A percentile compares a stretch with the other conserved stretches of the same genome.
These are phyloP conservation scores for Salvia hispanica DNA, from an alignment of 257 asterid genomes.

Conservation along the genomic window DNA sequence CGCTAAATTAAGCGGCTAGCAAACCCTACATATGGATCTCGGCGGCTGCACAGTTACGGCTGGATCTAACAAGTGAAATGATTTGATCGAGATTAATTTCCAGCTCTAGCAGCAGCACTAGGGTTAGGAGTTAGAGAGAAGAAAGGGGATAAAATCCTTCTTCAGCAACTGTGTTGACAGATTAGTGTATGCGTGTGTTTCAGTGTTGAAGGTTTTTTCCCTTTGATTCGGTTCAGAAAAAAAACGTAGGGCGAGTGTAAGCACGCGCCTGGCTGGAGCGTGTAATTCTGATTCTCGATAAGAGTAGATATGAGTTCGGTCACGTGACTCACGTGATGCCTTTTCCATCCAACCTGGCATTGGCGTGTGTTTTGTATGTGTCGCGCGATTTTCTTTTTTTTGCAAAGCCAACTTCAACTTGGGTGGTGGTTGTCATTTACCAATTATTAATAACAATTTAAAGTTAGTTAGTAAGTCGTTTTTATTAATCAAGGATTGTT, in stretches of 20 bases:
- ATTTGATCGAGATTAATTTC: slow-evolving; percentile 28
- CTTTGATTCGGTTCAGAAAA: neutral
- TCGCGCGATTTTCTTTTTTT: slow-evolving; percentile 32
- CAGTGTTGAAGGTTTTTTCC: slow-evolving; percentile 5
- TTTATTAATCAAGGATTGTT: too few relatives aligned
- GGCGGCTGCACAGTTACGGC: slow-evolving; percentile 18
- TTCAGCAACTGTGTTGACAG: slow-evolving; percentile 3
- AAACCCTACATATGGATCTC: slow-evolving; percentile 36
- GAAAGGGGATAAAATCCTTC: slow-evolving; percentile 12
- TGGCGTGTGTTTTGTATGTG: slow-evolving; percentile 14
- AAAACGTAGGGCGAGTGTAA: neutral
- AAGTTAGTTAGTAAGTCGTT: too few relatives aligned
- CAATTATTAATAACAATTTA: neutral
- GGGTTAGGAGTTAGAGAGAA: slow-evolving; percentile 39
- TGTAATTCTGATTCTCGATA: slow-evolving; percentile 28
- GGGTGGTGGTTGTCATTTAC: too few relatives aligned
- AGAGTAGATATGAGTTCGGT: neutral
- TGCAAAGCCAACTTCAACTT: neutral
- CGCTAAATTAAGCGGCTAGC: slow-evolving; percentile 36
- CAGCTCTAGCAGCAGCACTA: slow-evolving; percentile 29
- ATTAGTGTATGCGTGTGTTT: slow-evolving; percentile 21
- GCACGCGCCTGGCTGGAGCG: slow-evolving; percentile 36
- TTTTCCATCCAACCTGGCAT: slow-evolving; percentile 29
- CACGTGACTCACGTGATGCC: slow-evolving; percentile 39
- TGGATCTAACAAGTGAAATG: slow-evolving; percentile 34